Percentiles rank a stretch among this genome's conserved stretches.
phyloP scores from a whole-genome alignment of 306 rosid species.

The Cicer arietinum region DNA sequence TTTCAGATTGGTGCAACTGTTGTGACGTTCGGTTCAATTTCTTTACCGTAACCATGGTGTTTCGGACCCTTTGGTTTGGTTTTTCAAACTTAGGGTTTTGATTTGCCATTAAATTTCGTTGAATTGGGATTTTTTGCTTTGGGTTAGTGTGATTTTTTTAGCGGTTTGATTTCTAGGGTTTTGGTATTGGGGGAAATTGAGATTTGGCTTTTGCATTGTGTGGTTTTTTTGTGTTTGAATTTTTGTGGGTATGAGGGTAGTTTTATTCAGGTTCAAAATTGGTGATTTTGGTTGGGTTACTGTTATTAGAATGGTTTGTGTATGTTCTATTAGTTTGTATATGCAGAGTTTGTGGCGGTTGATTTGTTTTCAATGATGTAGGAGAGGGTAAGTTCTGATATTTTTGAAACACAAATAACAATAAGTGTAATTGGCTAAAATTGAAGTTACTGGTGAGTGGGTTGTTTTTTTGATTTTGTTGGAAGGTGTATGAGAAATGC shows the following conservation, averaged over 20 bases:
- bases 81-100: conserved; percentile 73
- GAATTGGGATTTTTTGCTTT: conserved; percentile 45
- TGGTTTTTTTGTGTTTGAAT: conserved; percentile 50
- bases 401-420: conserved; percentile 54
- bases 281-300: conserved; percentile 44
- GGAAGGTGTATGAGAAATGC: conserved; percentile 91
- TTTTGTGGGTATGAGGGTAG: conserved; percentile 47
- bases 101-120: conserved; percentile 49
- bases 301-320: conserved; percentile 45
- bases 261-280: conserved; percentile 48
- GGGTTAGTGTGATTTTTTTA: conserved; percentile 48
- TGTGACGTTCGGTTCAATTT: conserved; percentile 53
- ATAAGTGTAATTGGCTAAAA: conserved; percentile 52
- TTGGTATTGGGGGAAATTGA: conserved; percentile 58
- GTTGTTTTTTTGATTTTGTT: conserved; percentile 53
- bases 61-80: conserved; percentile 43
- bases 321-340: conserved; percentile 36
- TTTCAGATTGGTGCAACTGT: conserved; percentile 56
- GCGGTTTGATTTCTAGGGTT: conserved; percentile 92
- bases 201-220: conserved; percentile 79
- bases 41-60: conserved; percentile 43
- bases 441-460: conserved; percentile 57
- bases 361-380: conserved; percentile 52
- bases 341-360: conserved; percentile 43
- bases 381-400: conserved; percentile 60